Base-by-base conservation (phyloP, 768 basidiomycete species). In the Chalciporus pseudorubinellus region DNA sequence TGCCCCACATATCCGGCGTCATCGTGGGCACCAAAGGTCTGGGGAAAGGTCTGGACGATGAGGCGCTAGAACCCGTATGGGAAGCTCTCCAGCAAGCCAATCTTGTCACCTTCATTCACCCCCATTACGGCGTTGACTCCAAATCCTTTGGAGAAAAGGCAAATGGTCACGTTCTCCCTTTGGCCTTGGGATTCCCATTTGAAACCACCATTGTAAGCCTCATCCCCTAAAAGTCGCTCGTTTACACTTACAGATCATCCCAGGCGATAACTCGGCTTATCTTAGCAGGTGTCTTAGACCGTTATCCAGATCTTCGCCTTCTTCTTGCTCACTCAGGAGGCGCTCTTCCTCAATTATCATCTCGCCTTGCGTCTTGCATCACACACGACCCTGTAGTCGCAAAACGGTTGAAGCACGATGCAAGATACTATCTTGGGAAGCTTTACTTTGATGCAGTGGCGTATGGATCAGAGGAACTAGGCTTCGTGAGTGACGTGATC, bases 311-410 rank as follows among this genome's bases (percentile, higher is more conserved):
- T 22, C 82, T 94, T 40, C 82, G 83, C 26, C 71, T 95, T 46
- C 78, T 95, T 13, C 81, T 94, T 53, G 92, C 92, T 1, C 92
- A 95, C 65, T 91, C 91, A 3, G 92, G 91, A 21, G 92, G 92
- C 10, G 85, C 87, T 3, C 79, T 95, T 29, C 86, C 92, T 24
- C 85, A 84, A 48, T 74, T 94, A 16, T 93, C 91, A 10, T 92
- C 90, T 19, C 84, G 92, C 22, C 75, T 95, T 33, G 85, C 89
- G 0, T 89, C 87, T 3, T 94, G 92, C 63, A 85, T 95, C 56
- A 77, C 79, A 52, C 92, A 95, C 61, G 92, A 95, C 66, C 92
- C 92, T 3, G 67, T 84, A 48, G 88, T 91, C 24, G 82, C 85
- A 18, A 78, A 81, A 2, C 76, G 90, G 38, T 74, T 94, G 39